Base-by-base conservation (phyloP, 371 early-diverging fungal genomes). In the Coemansia sp. region DNA sequence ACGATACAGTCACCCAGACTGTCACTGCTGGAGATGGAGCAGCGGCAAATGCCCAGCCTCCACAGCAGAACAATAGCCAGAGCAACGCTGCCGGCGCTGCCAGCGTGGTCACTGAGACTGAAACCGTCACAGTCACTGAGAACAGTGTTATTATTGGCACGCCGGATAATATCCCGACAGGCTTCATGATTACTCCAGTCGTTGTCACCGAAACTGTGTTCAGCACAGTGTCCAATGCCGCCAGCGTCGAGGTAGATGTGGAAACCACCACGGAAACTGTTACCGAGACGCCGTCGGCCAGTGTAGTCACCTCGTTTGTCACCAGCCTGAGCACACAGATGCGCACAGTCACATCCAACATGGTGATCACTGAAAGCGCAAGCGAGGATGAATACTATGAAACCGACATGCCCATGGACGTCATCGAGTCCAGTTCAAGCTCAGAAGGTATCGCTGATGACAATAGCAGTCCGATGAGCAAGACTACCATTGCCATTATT, bases 1-100 rank as follows among this genome's bases (percentile, higher is more conserved):
- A 63, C 4, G 32, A 46, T 16, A 63, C 64, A 24, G 31, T 42
- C 1, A 67, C 62, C 0, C 49, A 38, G 2, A 57, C 57, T 2
- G 33, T 52, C 18, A 42, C 63, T 1, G 44, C 18, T 7, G 46
- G 18, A 3, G 18, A 18, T 5, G 46, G 16, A 18, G 16, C 46
- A 16, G 46, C 8, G 9, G 18, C n/a, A 9, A 46, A 16, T 16
- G 7, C 46, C n/a, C 46, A 24, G n/a, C n/a, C 46, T 46, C 16
- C 24, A 24, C 24, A 24, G 24, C 24, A 24, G 24, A 24, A 24
- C 24, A 24, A 24, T 24, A 24, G 24, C 24, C 24, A 24, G 24
- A 24, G 24, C 24, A 24, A 24, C 16, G 18, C 9, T 14, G 18
- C 8, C 18, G 18, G 18, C n/a, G 8, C 18, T 16, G 8, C 16